These are phyloP conservation scores for Isoetes engelmannii DNA, from an alignment of 83 land plant genomes.

Conservation along the genomic window DNA sequence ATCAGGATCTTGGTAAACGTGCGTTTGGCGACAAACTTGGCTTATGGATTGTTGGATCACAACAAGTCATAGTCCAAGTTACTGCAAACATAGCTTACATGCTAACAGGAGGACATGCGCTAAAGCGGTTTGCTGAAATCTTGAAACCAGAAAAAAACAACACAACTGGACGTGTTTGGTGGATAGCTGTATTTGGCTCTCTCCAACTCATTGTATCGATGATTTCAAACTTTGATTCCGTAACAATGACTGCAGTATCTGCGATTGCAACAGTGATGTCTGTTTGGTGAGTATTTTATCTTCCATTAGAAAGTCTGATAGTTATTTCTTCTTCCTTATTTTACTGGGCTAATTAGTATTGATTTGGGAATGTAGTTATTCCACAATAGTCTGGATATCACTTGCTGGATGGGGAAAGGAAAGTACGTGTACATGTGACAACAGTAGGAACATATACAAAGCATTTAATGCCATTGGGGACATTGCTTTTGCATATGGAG, in stretches of 20 bases:
- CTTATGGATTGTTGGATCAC: background rate
- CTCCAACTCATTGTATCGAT: background rate
- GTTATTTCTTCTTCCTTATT: background rate
- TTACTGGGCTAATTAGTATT: no score
- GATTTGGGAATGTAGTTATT: background rate
- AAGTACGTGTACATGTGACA: background rate
- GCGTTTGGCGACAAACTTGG: background rate
- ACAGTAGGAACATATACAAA: background rate
- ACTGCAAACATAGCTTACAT: conserved; percentile 1
- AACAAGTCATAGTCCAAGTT: conserved; percentile 1
- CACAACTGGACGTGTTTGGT: background rate
- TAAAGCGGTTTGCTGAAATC: background rate
- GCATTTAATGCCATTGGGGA: conserved; percentile 12
- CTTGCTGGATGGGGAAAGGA: background rate
- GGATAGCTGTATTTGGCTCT: background rate
- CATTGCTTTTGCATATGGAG: conserved; percentile 13
- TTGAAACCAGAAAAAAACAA: background rate
- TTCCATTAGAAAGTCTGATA: background rate
- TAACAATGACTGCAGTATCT: background rate
- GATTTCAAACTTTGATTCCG: background rate
- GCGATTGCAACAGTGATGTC: background rate
- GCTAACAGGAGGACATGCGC: conserved; percentile 3
- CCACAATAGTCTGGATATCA: background rate
- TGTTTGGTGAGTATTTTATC: conserved; percentile 1
- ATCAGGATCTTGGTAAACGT: background rate